Percentiles rank a stretch among this genome's conserved stretches.
phyloP scores from a whole-genome alignment of 73 alveolate genomes.

The Uronychia binucleata region DNA sequence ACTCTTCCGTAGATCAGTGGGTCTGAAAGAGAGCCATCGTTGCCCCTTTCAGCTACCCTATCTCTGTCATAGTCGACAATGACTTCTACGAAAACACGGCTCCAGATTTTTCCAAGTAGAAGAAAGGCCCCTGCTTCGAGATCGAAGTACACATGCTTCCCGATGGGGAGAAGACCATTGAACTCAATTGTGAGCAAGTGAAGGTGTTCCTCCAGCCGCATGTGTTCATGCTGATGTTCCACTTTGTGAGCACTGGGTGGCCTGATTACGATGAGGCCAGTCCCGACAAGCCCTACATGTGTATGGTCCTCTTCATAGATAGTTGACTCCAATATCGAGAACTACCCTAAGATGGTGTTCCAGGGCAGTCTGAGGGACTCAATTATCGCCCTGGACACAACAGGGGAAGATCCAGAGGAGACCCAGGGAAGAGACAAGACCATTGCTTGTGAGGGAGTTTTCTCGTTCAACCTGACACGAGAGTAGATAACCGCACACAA shows the following conservation, averaged over 20 bases:
- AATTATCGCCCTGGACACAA: not conserved
- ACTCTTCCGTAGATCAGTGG: too few relatives aligned
- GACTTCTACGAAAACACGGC: not conserved
- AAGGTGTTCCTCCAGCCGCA: constrained; percentile 9
- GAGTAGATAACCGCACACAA: not conserved
- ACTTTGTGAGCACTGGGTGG: not conserved
- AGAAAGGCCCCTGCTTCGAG: too few relatives aligned
- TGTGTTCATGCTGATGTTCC: not conserved
- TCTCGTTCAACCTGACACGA: not conserved
- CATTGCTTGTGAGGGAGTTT: not conserved
- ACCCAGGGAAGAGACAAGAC: not conserved
- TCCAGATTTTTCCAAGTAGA: not conserved
- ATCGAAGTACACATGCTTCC: not conserved
- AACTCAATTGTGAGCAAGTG: not conserved
- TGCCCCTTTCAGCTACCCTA: constrained; percentile 3
- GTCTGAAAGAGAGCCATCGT: too few relatives aligned
- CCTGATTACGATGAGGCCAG: constrained; percentile 34
- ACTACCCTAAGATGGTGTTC: not conserved
- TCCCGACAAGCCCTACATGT: too few relatives aligned
- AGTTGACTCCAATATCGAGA: not conserved
- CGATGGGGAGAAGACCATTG: constrained; percentile 6
- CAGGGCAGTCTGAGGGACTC: not conserved
- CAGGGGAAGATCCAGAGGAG: not conserved
- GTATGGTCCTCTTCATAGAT: too few relatives aligned
- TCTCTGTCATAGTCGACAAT: not conserved